Conservation (phyloP, 2,329 filamentous ascomycete species). For the Stagonosporopsis chrysanthemi region DNA sequence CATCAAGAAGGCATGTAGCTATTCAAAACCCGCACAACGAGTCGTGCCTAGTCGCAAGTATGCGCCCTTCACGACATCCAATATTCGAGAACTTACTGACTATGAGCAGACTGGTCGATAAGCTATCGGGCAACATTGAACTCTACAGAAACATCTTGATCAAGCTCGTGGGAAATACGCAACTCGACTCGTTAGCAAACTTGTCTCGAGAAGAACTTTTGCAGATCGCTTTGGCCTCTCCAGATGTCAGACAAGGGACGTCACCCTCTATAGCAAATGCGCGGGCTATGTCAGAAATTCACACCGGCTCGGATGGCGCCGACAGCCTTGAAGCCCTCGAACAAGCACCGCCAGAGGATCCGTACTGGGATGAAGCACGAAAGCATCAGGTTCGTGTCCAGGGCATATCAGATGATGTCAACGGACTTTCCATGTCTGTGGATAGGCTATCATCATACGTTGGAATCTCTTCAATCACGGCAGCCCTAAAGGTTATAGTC, state of each 20-base stretch:
- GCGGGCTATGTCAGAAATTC: constrained; percentile 47
- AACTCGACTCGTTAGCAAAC: constrained; percentile 50
- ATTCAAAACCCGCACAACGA: constrained; percentile 79
- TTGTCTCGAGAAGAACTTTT: constrained; percentile 56
- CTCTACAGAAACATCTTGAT: constrained; percentile 54
- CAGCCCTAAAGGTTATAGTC: constrained; percentile 74
- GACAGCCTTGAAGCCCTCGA: constrained; percentile 69
- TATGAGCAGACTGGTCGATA: constrained; percentile 64
- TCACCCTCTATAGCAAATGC: constrained; percentile 42
- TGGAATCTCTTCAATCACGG: constrained; percentile 77
- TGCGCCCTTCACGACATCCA: constrained; percentile 37
- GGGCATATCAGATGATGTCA: constrained; percentile 72
- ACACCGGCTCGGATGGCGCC: constrained; percentile 56
- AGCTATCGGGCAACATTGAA: constrained; percentile 60
- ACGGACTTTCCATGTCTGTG: constrained; percentile 69
- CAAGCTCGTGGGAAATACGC: constrained; percentile 53
- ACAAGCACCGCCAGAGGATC: constrained; percentile 70
- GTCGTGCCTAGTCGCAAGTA: constrained; percentile 81
- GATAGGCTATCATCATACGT: constrained; percentile 71
- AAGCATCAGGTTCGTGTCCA: constrained; percentile 53
- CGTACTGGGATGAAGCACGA: constrained; percentile 71
- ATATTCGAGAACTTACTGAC: constrained; percentile 59
- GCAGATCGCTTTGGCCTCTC: constrained; percentile 52
- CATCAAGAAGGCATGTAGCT: constrained; percentile 66
- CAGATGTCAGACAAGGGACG: constrained; percentile 44